Evolutionary conservation across 352 stramenopile species (phyloP), one percentile per base, ranked within the genome.

Genomic region (Phytophthora citricola): DNA sequence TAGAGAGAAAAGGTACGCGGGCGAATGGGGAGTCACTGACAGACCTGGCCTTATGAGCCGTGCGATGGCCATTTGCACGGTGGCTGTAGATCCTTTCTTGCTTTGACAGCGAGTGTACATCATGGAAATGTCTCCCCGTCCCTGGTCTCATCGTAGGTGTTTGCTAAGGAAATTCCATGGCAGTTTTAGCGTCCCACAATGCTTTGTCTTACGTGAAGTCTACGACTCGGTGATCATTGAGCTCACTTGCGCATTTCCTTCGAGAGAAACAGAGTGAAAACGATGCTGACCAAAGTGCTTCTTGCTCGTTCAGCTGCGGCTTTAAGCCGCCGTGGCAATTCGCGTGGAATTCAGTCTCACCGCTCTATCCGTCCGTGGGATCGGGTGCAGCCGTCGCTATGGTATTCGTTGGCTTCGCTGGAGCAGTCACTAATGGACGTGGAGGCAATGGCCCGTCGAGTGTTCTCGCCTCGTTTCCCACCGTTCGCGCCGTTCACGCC

Each of bases 391-490:
- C 74, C 80, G 5, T 78, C 72, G 8, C 62, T 76, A 6, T 89
- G 80, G 80, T 62, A 85, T 55, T 71, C 78, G 0, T 63, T 83
- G 63, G 67, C 80, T 12, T 83, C 75, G 26, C 40, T 91, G 36
- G 84, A 92, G 70, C 81, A 90, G 55, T 92, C 84, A 15, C 71
- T 92, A 34, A 83, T 88, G 81, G 78, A 90, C 10, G 54, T 84
- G 26, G 81, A 90, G 20, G 38, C 65, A 17, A 71, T 79, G 57
- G 55, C 74, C 32, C 55, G 36, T 8, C 68, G 64, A 47, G 67
- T 78, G 38, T 68, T 86, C 34, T 59, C 73, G 44, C 59, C 65
- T 46, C 55, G 58, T 7, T 71, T 71, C 17, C 66, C 71, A 38
- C 66, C 61, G 9, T 75, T 78, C 44, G 59, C 73, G n/a, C 55